Conservation (phyloP, 2,329 filamentous ascomycete genomes). For the Zymoseptoria tritici region DNA sequence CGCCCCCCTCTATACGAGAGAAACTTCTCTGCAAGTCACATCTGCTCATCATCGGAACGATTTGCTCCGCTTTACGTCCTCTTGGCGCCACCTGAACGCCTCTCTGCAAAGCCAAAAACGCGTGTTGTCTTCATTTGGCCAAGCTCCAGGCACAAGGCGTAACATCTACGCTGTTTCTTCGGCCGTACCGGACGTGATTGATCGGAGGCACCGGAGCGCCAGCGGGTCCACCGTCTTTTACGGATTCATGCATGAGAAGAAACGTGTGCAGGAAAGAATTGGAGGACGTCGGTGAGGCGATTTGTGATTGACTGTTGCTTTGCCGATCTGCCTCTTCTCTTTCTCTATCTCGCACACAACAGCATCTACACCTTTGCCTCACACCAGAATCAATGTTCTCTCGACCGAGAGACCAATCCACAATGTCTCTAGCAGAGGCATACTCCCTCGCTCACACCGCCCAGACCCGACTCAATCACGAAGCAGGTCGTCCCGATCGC, state of each 20-base stretch:
- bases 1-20: background rate
- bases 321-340: background rate
- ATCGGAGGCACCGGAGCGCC: background rate
- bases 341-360: background rate
- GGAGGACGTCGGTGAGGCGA: background rate
- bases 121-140: background rate
- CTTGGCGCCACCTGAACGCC: background rate
- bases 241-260: background rate
- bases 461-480: conserved; percentile 29
- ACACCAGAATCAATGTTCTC: background rate
- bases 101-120: background rate
- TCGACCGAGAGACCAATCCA: background rate
- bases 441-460: conserved; percentile 30
- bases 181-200: background rate
- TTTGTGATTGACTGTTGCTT: too few relatives aligned
- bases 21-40: background rate
- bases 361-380: background rate
- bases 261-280: background rate
- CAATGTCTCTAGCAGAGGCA: conserved; percentile 30
- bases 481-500: conserved; percentile 27
- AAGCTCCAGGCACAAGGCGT: background rate
- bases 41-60: background rate
- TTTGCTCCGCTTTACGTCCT: background rate
- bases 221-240: background rate
- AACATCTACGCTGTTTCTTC: background rate